phyloP scores from a whole-genome alignment of 148 eudicot species.

The Nepenthes mirabilis region DNA sequence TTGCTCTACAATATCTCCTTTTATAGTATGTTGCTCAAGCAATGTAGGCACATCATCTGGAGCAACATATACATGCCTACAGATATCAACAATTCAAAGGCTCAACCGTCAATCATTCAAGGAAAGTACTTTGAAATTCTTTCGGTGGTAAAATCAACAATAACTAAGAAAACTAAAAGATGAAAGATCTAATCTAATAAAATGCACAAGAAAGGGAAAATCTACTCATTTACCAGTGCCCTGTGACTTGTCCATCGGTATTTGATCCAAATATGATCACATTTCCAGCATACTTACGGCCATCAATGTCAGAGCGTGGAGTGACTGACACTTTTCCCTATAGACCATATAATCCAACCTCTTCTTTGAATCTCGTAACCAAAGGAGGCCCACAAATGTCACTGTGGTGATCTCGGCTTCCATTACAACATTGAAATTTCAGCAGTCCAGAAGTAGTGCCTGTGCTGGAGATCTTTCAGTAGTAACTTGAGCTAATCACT shows the following conservation, averaged over 20 bases:
- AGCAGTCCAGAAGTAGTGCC: too few species aligned
- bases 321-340: conserved; percentile 76
- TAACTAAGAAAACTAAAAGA: background rate
- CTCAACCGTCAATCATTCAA: background rate
- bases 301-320: conserved; percentile 94
- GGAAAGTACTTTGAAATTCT: background rate
- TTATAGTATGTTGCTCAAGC: conserved; percentile 76
- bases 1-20: conserved; percentile 74
- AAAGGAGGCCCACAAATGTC: conserved; percentile 95
- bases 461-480: too few species aligned
- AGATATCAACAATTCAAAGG: background rate
- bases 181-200: background rate
- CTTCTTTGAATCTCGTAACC: conserved; percentile 66
- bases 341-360: conserved; percentile 58
- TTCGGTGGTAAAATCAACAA: background rate
- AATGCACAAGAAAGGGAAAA: background rate
- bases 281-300: conserved; percentile 93
- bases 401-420: conserved; percentile 82
- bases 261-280: conserved; percentile 78
- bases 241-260: conserved; percentile 42
- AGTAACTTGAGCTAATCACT: too few species aligned
- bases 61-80: conserved; percentile 93
- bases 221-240: conserved; percentile 60
- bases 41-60: conserved; percentile 77
- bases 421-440: conserved; percentile 50